phyloP scores from a whole-genome alignment of 116 monocot species.

The Thalassia testudinum region DNA sequence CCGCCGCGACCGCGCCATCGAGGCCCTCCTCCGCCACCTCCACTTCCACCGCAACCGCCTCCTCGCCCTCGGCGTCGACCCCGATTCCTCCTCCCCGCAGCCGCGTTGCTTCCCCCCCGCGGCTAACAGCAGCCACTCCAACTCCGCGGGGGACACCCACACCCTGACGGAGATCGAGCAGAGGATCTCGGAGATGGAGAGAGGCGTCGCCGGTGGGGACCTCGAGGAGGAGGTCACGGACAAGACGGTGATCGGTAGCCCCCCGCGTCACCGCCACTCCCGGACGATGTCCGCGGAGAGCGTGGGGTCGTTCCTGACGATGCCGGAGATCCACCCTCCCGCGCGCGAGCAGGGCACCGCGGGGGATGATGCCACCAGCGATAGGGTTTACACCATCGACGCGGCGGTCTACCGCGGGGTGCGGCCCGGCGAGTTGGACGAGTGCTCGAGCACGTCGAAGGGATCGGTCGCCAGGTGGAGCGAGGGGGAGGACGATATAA shows the following conservation, averaged over 20 bases:
- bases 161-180: too few relatives aligned
- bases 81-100: conserved; percentile 1
- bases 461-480: neutral
- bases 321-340: neutral
- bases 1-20: too few relatives aligned
- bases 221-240: neutral
- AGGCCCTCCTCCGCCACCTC: conserved; percentile 23
- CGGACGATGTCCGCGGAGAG: too few relatives aligned
- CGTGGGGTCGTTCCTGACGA: too few relatives aligned
- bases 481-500: conserved; percentile 26
- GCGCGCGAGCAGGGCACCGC: neutral
- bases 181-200: neutral
- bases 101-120: neutral
- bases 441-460: neutral
- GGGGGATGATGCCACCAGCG: neutral
- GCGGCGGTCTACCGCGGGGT: neutral
- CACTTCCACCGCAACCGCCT: conserved; percentile 34
- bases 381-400: neutral
- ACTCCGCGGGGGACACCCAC: too few relatives aligned
- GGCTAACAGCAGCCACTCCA: neutral
- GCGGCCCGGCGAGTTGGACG: neutral
- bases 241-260: neutral
- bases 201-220: neutral
- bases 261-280: neutral
- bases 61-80: conserved; percentile 18